Conservation (phyloP, 495 filamentous ascomycete genomes). For the Penicillium odoratum region DNA sequence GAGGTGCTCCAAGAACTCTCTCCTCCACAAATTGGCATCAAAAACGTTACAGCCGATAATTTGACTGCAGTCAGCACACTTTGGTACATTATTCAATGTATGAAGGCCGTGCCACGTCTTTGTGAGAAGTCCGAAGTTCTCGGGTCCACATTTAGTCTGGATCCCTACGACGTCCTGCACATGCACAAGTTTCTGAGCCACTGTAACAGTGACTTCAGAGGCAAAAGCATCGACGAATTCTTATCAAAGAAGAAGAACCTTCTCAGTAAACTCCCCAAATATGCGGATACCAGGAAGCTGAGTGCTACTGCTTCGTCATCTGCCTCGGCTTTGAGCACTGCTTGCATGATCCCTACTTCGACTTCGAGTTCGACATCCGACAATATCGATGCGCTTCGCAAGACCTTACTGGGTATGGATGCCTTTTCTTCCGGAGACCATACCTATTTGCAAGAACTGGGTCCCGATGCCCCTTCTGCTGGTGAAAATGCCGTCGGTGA, state of each 20-base stretch:
- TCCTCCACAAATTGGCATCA: neutral
- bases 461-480: neutral
- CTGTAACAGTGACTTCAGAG: neutral
- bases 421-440: neutral
- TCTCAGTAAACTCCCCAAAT: neutral
- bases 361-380: neutral
- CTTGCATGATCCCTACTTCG: neutral
- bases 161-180: neutral
- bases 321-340: neutral
- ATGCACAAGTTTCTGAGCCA: neutral
- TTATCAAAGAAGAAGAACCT: neutral
- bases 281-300: neutral
- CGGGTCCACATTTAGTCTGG: neutral
- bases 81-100: neutral
- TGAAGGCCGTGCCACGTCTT: neutral
- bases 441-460: neutral
- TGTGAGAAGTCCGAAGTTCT: neutral
- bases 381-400: neutral
- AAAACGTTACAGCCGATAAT: neutral
- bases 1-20: neutral
- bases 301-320: neutral
- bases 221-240: neutral
- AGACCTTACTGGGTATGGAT: neutral
- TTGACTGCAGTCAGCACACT: neutral
- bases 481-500: neutral